These are phyloP conservation scores for Lantana camara DNA, from an alignment of 257 asterid species.

Conservation along the genomic window DNA sequence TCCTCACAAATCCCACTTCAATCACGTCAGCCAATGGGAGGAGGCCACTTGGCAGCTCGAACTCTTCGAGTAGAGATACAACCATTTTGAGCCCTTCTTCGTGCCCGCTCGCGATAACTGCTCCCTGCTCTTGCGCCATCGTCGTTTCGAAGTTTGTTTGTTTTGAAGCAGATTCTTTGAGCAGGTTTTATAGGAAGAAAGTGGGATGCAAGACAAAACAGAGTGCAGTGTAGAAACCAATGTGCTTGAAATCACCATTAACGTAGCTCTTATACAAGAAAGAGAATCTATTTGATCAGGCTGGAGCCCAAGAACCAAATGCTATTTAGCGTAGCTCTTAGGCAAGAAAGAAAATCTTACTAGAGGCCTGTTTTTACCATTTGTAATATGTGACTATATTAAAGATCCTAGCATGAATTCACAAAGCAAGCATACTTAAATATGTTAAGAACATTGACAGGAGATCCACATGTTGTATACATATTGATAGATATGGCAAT, in stretches of 20 bases:
- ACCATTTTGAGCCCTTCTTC: slow-evolving; percentile 58
- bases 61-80: slow-evolving; percentile 43
- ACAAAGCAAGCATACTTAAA: too few relatives aligned
- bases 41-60: slow-evolving; percentile 52
- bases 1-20: slow-evolving; percentile 50
- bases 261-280: neutral
- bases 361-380: too few relatives aligned
- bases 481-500: too few relatives aligned
- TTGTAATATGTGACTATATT: too few relatives aligned
- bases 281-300: too few relatives aligned
- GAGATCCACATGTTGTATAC: too few relatives aligned
- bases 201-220: slow-evolving; percentile 26
- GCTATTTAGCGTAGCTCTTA: too few relatives aligned
- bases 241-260: slow-evolving; percentile 6
- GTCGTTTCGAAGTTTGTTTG: neutral
- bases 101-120: slow-evolving; percentile 46
- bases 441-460: too few relatives aligned
- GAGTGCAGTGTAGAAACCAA: slow-evolving; percentile 44
- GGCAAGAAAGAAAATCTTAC: too few relatives aligned
- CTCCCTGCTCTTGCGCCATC: slow-evolving; percentile 62
- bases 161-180: neutral
- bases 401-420: too few relatives aligned
- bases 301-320: too few relatives aligned
- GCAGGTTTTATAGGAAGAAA: slow-evolving; percentile 35
- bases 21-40: slow-evolving; percentile 54